Percentiles rank a stretch among this genome's conserved stretches.
Conservation (phyloP, 148 eudicot species). For the Camellia japonica region DNA sequence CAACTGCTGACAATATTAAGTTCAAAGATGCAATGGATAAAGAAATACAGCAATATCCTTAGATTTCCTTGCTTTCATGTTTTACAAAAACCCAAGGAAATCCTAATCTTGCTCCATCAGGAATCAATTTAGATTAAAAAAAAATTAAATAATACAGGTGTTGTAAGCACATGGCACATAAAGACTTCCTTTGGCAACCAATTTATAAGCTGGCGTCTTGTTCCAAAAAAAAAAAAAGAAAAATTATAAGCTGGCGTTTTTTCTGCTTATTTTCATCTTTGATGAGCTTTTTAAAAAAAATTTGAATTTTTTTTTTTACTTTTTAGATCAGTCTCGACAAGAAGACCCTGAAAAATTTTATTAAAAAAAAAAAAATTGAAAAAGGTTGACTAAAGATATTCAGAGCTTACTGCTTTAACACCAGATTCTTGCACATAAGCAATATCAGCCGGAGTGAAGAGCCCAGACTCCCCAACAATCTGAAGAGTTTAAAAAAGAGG, state of each 20-base stretch:
- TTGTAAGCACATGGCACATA: not conserved
- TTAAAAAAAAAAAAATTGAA: too few relatives aligned
- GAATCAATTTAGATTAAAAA: not conserved
- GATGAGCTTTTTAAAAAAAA: too few relatives aligned
- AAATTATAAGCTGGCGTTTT: too few relatives aligned
- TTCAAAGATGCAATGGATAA: not conserved
- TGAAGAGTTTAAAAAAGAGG: conserved; percentile 27
- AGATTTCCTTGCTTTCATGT: not conserved
- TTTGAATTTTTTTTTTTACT: too few relatives aligned
- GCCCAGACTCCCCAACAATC: conserved; percentile 98
- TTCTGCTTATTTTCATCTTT: too few relatives aligned
- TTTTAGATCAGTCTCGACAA: too few relatives aligned
- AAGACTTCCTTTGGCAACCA: too few relatives aligned
- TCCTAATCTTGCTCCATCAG: not conserved
- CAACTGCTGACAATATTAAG: too few relatives aligned
- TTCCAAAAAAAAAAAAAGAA: too few relatives aligned
- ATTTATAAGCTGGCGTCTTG: too few relatives aligned
- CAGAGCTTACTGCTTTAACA: conserved; percentile 68
- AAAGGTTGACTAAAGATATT: too few relatives aligned
- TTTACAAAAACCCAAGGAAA: not conserved
- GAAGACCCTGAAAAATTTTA: too few relatives aligned
- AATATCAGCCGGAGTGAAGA: conserved; percentile 90
- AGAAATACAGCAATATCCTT: not conserved
- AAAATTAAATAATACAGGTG: not conserved
- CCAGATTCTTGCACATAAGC: conserved; percentile 94